A percentile compares a stretch with the other conserved stretches of the same genome.
Conservation (phyloP, 805 yeast species). For the Torulaspora maleeae region DNA sequence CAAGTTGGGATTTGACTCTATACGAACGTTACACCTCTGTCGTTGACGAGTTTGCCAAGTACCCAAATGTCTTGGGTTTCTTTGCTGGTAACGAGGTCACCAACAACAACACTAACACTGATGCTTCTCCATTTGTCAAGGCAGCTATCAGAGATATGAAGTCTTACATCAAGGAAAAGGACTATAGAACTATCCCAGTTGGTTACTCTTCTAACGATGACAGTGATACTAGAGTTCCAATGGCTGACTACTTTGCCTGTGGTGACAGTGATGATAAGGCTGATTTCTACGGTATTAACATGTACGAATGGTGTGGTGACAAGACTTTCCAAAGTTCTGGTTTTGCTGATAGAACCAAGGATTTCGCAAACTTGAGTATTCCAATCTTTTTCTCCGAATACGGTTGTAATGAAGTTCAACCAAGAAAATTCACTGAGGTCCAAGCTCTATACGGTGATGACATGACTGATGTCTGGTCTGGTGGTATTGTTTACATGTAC, state of each 20-base stretch:
- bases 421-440: conserved; percentile 72
- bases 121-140: conserved; percentile 75
- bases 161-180: conserved; percentile 54
- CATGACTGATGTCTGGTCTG: conserved; percentile 84
- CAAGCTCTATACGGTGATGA: conserved; percentile 55
- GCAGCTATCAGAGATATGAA: conserved; percentile 79
- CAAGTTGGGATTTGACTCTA: conserved; percentile 60
- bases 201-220: conserved; percentile 84
- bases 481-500: conserved; percentile 87
- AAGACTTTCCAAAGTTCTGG: conserved; percentile 59
- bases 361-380: conserved; percentile 59
- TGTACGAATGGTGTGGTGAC: conserved; percentile 84
- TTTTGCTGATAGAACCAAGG: conserved; percentile 57
- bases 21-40: conserved; percentile 65
- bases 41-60: conserved; percentile 62
- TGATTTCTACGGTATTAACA: conserved; percentile 83
- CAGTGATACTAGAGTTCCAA: conserved; percentile 53
- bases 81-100: conserved; percentile 86
- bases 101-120: conserved; percentile 59
- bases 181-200: conserved; percentile 68
- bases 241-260: conserved; percentile 75
- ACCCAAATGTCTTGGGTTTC: conserved; percentile 73
- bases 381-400: conserved; percentile 80
- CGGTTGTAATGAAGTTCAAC: conserved; percentile 67
- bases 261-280: conserved; percentile 61